Evolutionary conservation across 2,329 filamentous ascomycete species (phyloP).

Genomic region (Teratosphaeria pseudoeucalypti): DNA sequence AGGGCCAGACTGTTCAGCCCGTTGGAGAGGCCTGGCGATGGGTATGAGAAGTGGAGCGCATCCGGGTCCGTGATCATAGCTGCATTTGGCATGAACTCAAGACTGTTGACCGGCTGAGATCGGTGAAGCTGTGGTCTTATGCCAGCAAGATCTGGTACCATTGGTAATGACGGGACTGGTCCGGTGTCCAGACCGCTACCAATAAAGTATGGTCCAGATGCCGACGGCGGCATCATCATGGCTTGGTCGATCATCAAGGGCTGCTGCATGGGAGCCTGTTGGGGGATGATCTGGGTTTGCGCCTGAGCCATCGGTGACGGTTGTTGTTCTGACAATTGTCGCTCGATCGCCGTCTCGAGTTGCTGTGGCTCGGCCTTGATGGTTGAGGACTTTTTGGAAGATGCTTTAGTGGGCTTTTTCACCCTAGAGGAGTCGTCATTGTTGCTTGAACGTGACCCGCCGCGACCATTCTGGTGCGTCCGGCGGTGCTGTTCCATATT

Average conservation of each 20-base stretch:
- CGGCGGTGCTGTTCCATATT: slow-evolving; percentile 82
- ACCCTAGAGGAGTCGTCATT: slow-evolving; percentile 34
- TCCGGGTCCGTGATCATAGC: slow-evolving; percentile 22
- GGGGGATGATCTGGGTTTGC: slow-evolving; percentile 5
- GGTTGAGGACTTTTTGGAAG: slow-evolving; percentile 17
- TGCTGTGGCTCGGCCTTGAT: slow-evolving; percentile 17
- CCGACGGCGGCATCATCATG: slow-evolving; percentile 15
- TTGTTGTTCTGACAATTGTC: slow-evolving; percentile 22
- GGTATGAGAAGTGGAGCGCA: slow-evolving; percentile 26
- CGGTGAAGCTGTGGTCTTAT: slow-evolving; percentile 24
- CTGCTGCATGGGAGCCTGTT: slow-evolving; percentile 9
- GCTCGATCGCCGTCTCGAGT: slow-evolving; percentile 25
- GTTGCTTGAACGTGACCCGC: slow-evolving; percentile 29
- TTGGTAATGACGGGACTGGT: slow-evolving; percentile 25
- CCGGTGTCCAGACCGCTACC: slow-evolving; percentile 20
- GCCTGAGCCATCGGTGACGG: neutral
- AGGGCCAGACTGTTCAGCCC: slow-evolving; percentile 29
- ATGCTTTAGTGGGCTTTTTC: slow-evolving; percentile 33
- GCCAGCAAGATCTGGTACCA: slow-evolving; percentile 20
- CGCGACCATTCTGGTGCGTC: slow-evolving; percentile 53
- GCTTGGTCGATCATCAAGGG: slow-evolving; percentile 12
- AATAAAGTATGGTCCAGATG: slow-evolving; percentile 25
- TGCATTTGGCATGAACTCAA: slow-evolving; percentile 23
- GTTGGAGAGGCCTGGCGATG: slow-evolving; percentile 28
- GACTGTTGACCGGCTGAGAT: slow-evolving; percentile 21